Conservation (phyloP, 495 filamentous ascomycete species). For the Bombardia bombarda region DNA sequence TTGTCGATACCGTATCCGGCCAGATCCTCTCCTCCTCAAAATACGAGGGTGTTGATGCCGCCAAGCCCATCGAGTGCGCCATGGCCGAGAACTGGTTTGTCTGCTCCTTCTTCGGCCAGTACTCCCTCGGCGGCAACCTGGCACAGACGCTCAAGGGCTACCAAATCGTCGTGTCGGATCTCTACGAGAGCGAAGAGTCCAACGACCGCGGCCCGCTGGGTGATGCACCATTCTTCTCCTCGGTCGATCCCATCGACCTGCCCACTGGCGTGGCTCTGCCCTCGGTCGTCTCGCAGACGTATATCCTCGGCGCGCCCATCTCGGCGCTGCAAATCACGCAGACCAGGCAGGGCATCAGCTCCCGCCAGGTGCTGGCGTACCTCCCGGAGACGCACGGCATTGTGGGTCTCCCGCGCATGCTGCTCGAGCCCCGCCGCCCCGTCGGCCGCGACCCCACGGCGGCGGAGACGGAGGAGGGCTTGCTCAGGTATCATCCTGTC, state of each 20-base stretch:
- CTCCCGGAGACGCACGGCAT: constrained; percentile 64
- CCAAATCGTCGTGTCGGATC: constrained; percentile 77
- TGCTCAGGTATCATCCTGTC: constrained; percentile 64
- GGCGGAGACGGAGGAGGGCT: constrained; percentile 73
- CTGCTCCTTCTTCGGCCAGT: constrained; percentile 74
- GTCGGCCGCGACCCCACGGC: constrained; percentile 76
- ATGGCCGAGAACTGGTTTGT: constrained; percentile 94
- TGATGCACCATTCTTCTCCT: constrained; percentile 62
- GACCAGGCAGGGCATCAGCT: constrained; percentile 89
- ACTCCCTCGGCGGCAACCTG: constrained; percentile 37
- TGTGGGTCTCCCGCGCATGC: constrained; percentile 64
- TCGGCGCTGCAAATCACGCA: constrained; percentile 74
- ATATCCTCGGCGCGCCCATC: constrained; percentile 67
- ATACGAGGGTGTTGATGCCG: constrained; percentile 66
- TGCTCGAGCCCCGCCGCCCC: constrained; percentile 83
- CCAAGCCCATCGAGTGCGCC: constrained; percentile 64
- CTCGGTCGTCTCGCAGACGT: constrained; percentile 69
- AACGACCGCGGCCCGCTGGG: constrained; percentile 83
- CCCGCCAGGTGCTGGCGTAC: constrained; percentile 70
- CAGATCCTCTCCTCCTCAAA: constrained; percentile 61
- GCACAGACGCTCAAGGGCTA: constrained; percentile 66
- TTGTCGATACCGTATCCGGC: constrained; percentile 84
- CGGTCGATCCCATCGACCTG: constrained; percentile 46
- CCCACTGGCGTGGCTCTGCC: constrained; percentile 44
- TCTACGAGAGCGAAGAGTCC: constrained; percentile 74